Conservation (phyloP, 2,329 filamentous ascomycete species). For the Fusarium robinianum region DNA sequence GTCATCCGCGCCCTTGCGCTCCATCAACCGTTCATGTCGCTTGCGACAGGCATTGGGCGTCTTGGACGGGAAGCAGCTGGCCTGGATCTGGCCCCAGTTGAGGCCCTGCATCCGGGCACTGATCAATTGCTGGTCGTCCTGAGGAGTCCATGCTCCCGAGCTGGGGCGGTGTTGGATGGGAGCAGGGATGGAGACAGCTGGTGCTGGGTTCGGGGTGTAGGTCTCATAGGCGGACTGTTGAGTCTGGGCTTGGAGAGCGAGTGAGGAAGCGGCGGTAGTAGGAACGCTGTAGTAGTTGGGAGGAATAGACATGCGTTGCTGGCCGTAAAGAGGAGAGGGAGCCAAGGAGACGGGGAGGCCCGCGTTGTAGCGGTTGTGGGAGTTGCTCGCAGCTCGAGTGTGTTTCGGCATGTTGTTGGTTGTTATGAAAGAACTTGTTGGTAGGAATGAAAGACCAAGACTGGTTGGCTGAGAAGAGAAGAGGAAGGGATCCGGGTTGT, state of each 20-base stretch:
- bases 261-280: constrained; percentile 40
- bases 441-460: constrained; percentile 16
- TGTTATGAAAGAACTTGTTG: constrained; percentile 14
- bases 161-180: constrained; percentile 60
- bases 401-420: constrained; percentile 53
- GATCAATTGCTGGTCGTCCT: constrained; percentile 76
- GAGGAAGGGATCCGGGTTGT: constrained; percentile 16
- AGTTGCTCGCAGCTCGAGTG: constrained; percentile 45
- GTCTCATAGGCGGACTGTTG: constrained; percentile 45
- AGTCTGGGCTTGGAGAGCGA: constrained; percentile 41
- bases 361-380: constrained; percentile 39
- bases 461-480: constrained; percentile 15
- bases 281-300: constrained; percentile 48
- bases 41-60: constrained; percentile 85
- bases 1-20: constrained; percentile 73
- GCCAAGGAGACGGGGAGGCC: constrained; percentile 47
- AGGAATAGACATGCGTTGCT: constrained; percentile 47
- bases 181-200: constrained; percentile 42
- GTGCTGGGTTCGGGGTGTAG: constrained; percentile 43
- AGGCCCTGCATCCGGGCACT: constrained; percentile 72
- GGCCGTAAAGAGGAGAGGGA: constrained; percentile 49
- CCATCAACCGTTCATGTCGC: constrained; percentile 82
- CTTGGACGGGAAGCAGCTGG: constrained; percentile 76
- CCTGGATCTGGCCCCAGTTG: constrained; percentile 83
- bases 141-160: constrained; percentile 71